Evolutionary conservation across 192 early-diverging fungal species (phyloP).

Genomic region (Dissophora ornata): DNA sequence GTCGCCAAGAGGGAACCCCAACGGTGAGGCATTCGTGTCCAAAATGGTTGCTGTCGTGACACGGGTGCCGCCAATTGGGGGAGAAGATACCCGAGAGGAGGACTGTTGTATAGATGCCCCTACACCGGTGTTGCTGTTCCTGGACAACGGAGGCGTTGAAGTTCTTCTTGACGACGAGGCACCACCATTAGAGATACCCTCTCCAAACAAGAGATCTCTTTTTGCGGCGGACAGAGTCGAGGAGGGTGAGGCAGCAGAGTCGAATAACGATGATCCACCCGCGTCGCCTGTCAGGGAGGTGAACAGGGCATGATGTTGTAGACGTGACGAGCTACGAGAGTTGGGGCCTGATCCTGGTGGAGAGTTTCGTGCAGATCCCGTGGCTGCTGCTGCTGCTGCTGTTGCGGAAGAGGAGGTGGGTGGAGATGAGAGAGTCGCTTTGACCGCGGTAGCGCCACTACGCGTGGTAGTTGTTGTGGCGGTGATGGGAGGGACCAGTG

Average conservation of each 20-base stretch:
- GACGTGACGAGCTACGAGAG: slow-evolving; percentile 44
- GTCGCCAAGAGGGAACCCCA: slow-evolving; percentile 15
- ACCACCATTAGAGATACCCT: neutral
- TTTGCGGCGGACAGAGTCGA: slow-evolving; percentile 32
- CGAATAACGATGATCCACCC: slow-evolving; percentile 37
- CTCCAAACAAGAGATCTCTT: slow-evolving; percentile 42
- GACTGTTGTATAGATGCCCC: slow-evolving; percentile 3
- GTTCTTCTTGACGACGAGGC: slow-evolving; percentile 24
- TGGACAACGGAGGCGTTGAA: slow-evolving; percentile 39
- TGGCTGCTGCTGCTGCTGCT: neutral
- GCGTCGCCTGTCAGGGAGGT: slow-evolving; percentile 30
- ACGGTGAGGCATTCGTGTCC: slow-evolving; percentile 24
- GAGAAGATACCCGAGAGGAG: slow-evolving; percentile 9
- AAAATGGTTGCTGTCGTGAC: neutral
- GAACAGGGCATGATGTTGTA: slow-evolving; percentile 44
- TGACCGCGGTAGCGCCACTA: slow-evolving; percentile 20
- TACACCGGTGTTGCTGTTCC: neutral
- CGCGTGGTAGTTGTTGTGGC: slow-evolving; percentile 41
- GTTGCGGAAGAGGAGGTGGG: neutral
- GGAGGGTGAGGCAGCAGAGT: slow-evolving; percentile 14
- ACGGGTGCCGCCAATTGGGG: neutral
- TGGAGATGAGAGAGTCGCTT: slow-evolving; percentile 40
- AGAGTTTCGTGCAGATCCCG: neutral
- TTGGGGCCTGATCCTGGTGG: slow-evolving; percentile 32
- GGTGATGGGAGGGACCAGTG: slow-evolving; percentile 38